These are phyloP conservation scores for Rhizopogon vulgaris DNA, from an alignment of 768 basidiomycete genomes.

Conservation along the genomic window DNA sequence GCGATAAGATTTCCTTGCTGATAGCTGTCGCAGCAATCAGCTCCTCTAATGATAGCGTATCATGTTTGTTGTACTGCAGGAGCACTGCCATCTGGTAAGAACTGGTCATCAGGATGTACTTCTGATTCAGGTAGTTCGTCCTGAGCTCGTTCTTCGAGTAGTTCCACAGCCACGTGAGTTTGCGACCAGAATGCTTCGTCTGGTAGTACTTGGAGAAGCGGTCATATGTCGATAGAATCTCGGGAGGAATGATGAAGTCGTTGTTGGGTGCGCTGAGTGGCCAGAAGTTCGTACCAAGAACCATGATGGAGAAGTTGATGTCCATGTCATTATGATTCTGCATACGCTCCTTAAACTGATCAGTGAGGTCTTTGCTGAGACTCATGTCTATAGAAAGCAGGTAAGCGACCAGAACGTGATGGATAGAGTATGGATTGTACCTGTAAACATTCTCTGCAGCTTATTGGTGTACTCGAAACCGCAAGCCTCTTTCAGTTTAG, in stretches of 20 bases:
- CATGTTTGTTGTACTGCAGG: conserved; percentile 87
- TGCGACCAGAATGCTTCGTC: conserved; percentile 88
- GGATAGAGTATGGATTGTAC: conserved; percentile 31
- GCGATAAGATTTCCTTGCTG: conserved; percentile 71
- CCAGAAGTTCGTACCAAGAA: conserved; percentile 96
- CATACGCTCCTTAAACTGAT: conserved; percentile 93
- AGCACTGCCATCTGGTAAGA: conserved; percentile 93
- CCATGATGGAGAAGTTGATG: conserved; percentile 89
- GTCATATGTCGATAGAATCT: conserved; percentile 82
- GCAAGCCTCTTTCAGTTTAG: conserved; percentile 93
- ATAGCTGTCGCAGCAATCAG: conserved; percentile 75
- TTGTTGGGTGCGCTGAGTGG: conserved; percentile 80
- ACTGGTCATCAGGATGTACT: conserved; percentile 93
- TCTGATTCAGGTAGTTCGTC: conserved; percentile 89
- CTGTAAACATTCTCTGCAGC: conserved; percentile 94
- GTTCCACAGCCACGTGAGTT: conserved; percentile 98
- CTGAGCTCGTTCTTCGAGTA: conserved; percentile 94
- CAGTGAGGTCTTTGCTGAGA: conserved; percentile 93
- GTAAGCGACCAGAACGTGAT: neutral
- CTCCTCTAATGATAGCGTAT: conserved; percentile 79
- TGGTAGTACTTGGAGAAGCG: conserved; percentile 92
- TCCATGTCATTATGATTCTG: conserved; percentile 80
- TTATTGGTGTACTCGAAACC: conserved; percentile 98
- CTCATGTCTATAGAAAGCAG: conserved; percentile 20
- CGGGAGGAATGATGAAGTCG: conserved; percentile 84